These are phyloP conservation scores for Microdochium paspali DNA, from an alignment of 2,329 filamentous ascomycete genomes.

Conservation along the genomic window DNA sequence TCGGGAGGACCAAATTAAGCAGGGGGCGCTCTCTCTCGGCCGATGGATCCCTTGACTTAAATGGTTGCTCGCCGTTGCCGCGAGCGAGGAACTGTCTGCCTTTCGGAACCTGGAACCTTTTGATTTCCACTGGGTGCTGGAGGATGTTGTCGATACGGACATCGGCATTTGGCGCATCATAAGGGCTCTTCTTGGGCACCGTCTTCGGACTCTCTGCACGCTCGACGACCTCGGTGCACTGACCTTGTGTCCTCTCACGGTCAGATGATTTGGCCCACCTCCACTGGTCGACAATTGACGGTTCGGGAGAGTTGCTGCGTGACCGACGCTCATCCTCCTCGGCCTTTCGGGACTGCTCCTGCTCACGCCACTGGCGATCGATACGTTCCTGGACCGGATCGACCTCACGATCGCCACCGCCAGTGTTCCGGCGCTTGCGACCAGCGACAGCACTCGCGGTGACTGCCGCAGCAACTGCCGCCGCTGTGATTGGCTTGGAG, in stretches of 20 bases:
- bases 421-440: constrained; percentile 16
- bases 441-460: constrained; percentile 25
- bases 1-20: constrained; percentile 52
- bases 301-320: constrained; percentile 38
- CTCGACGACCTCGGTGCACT: constrained; percentile 38
- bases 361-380: constrained; percentile 47
- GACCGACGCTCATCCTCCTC: constrained; percentile 44
- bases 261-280: background rate
- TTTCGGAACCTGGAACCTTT: constrained; percentile 20
- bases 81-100: constrained; percentile 15
- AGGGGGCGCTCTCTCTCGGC: constrained; percentile 46
- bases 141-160: constrained; percentile 52
- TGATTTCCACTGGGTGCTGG: constrained; percentile 38
- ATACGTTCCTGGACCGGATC: constrained; percentile 47
- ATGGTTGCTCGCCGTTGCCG: constrained; percentile 14
- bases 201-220: constrained; percentile 40
- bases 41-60: constrained; percentile 40
- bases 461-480: constrained; percentile 35
- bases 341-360: constrained; percentile 41
- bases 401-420: constrained; percentile 15
- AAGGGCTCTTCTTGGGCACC: constrained; percentile 35
- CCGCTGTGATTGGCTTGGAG: constrained; percentile 37
- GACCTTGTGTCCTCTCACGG: constrained; percentile 22
- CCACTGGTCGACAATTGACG: constrained; percentile 48
- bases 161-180: constrained; percentile 53